Evolutionary conservation across 2,329 filamentous ascomycete genomes (phyloP).

Genomic region (Claviceps pusilla): DNA sequence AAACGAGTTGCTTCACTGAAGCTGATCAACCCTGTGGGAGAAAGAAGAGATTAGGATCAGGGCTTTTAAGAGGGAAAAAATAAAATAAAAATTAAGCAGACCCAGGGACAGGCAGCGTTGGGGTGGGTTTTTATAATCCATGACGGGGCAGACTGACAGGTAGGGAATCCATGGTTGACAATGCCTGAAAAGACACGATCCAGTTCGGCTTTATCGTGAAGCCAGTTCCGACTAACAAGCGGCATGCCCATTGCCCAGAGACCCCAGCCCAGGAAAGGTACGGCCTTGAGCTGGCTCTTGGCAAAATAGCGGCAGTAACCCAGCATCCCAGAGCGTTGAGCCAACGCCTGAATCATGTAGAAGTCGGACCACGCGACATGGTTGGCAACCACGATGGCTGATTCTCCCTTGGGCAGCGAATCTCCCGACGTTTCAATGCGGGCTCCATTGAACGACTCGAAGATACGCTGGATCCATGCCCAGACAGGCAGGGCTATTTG

Average conservation of each 20-base stretch:
- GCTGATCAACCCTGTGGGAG: conserved; percentile 41
- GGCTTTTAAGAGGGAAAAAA: no score
- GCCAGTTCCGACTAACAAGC: conserved; percentile 45
- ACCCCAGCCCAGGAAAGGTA: conserved; percentile 49
- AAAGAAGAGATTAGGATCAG: background rate
- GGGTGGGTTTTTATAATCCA: background rate
- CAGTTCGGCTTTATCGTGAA: conserved; percentile 39
- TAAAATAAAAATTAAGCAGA: no score
- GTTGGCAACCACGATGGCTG: conserved; percentile 44
- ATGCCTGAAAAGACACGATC: conserved; percentile 42
- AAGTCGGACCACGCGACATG: conserved; percentile 49
- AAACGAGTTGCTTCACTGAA: conserved; percentile 50
- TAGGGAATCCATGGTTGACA: conserved; percentile 35
- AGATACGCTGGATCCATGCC: conserved; percentile 42
- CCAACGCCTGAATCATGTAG: conserved; percentile 47
- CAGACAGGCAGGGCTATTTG: conserved; percentile 38
- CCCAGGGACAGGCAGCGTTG: background rate
- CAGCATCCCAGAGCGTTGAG: conserved; percentile 40
- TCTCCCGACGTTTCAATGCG: conserved; percentile 38
- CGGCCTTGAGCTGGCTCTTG: conserved; percentile 41
- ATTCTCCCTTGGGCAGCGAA: conserved; percentile 35
- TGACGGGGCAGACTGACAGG: conserved; percentile 29
- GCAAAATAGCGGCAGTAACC: conserved; percentile 47
- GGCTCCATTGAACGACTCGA: conserved; percentile 38
- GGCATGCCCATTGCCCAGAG: conserved; percentile 52